A percentile compares a stretch with the other conserved stretches of the same genome.
Evolutionary conservation across 345 rosid species (phyloP).

Genomic region (Xanthoceras sorbifolium): DNA sequence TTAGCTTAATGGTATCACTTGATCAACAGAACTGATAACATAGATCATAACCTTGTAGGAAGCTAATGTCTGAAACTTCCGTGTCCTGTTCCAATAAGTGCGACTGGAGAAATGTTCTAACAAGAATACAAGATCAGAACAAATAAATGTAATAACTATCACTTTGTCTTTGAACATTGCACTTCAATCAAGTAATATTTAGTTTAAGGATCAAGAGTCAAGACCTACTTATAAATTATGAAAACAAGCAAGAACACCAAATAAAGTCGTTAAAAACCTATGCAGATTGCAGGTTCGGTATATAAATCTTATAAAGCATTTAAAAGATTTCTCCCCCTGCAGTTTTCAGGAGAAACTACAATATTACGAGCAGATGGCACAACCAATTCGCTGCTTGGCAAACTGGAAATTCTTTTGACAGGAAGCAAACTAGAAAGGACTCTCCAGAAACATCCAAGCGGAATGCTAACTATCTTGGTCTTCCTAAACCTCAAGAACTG

Average conservation of each 20-base stretch:
- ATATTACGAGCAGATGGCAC: background rate
- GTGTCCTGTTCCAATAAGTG: background rate
- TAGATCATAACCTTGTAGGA: too few species aligned
- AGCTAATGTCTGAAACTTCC: background rate
- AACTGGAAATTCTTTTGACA: slow-evolving; percentile 5
- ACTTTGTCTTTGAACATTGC: background rate
- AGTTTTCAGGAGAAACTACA: slow-evolving; percentile 15
- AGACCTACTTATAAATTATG: background rate
- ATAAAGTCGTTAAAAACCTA: slow-evolving; percentile 9
- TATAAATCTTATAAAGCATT: slow-evolving; percentile 9
- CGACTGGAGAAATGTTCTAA: background rate
- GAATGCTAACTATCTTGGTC: background rate
- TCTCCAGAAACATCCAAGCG: slow-evolving; percentile 2
- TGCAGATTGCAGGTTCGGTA: slow-evolving; percentile 5
- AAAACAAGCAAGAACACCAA: slow-evolving; percentile 6
- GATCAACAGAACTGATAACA: too few species aligned
- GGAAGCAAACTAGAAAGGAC: slow-evolving; percentile 1
- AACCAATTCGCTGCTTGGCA: background rate
- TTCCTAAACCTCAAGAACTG: slow-evolving; percentile 32
- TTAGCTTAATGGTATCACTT: too few species aligned
- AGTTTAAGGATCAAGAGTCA: background rate
- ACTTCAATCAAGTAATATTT: background rate
- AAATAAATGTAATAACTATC: background rate
- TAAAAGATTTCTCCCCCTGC: slow-evolving; percentile 4
- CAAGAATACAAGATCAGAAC: background rate